These are phyloP conservation scores for Tetraselmis chui DNA, from an alignment of 139 green algal species.

Conservation along the genomic window DNA sequence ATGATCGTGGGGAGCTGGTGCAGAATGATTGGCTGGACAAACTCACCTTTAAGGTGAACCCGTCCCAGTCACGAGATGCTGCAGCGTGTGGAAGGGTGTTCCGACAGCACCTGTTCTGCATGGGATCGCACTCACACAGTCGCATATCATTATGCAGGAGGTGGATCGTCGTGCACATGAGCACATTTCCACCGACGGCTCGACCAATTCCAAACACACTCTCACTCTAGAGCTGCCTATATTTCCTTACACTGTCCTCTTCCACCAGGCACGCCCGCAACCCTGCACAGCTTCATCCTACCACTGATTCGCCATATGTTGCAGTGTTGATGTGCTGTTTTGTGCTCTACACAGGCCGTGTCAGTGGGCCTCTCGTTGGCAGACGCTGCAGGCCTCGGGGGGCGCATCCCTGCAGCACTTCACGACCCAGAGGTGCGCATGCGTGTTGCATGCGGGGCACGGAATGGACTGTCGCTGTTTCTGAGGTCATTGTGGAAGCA, in stretches of 20 bases:
- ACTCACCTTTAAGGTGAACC: conserved; percentile 43
- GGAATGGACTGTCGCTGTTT: neutral
- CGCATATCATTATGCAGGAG: neutral
- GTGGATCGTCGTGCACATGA: neutral
- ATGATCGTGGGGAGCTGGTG: conserved; percentile 68
- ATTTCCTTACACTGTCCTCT: conserved; percentile 83
- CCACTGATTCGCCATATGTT: too few relatives aligned
- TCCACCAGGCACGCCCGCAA: conserved; percentile 38
- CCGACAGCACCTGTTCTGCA: too few relatives aligned
- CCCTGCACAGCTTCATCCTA: too few relatives aligned
- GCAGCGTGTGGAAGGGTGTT: too few relatives aligned
- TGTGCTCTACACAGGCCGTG: neutral
- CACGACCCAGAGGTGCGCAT: conserved; percentile 56
- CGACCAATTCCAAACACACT: too few relatives aligned
- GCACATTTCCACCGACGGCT: too few relatives aligned
- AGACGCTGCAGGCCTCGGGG: neutral
- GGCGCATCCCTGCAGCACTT: conserved; percentile 14
- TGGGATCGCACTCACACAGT: neutral
- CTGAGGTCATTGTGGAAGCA: too few relatives aligned
- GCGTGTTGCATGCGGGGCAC: neutral
- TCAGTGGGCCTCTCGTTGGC: neutral
- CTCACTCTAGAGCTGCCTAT: conserved; percentile 57
- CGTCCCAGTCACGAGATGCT: too few relatives aligned
- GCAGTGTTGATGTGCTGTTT: too few relatives aligned
- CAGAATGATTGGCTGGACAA: conserved; percentile 78